These are phyloP conservation scores for Aureobasidium sp. DNA, from an alignment of 2,329 filamentous ascomycete species.

Conservation along the genomic window DNA sequence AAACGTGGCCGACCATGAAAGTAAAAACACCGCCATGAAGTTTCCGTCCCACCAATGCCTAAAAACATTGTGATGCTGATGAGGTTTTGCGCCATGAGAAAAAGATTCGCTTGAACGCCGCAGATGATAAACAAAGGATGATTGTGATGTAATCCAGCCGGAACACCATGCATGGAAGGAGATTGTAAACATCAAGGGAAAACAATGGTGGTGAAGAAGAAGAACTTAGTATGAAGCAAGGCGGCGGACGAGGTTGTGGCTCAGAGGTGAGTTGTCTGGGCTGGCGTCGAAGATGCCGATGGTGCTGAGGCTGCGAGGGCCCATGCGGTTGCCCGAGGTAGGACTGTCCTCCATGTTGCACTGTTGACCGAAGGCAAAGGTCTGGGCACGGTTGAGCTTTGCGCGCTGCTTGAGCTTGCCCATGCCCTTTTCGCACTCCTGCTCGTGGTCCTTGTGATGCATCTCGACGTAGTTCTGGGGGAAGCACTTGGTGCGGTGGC, in stretches of 20 bases:
- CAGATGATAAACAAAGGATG: constrained; percentile 17
- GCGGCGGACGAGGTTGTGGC: constrained; percentile 25
- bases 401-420: constrained; percentile 84
- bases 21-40: background rate
- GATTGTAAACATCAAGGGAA: constrained; percentile 16
- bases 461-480: constrained; percentile 97
- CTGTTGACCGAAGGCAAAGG: constrained; percentile 86
- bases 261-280: constrained; percentile 24
- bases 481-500: constrained; percentile 73
- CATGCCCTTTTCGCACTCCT: constrained; percentile 89
- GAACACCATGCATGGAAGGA: constrained; percentile 19
- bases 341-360: constrained; percentile 54
- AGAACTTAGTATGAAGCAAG: constrained; percentile 29
- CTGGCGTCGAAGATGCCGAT: constrained; percentile 18
- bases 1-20: background rate
- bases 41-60: background rate
- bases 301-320: constrained; percentile 22
- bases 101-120: constrained; percentile 15
- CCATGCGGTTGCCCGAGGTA: constrained; percentile 35
- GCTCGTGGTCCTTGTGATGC: constrained; percentile 83
- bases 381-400: constrained; percentile 79
- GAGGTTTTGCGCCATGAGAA: constrained; percentile 17
- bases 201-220: constrained; percentile 2
- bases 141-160: constrained; percentile 16
- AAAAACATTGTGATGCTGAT: constrained; percentile 13